These are phyloP conservation scores for Aureobasidium sp. DNA, from an alignment of 2,329 filamentous ascomycete species.

Conservation along the genomic window DNA sequence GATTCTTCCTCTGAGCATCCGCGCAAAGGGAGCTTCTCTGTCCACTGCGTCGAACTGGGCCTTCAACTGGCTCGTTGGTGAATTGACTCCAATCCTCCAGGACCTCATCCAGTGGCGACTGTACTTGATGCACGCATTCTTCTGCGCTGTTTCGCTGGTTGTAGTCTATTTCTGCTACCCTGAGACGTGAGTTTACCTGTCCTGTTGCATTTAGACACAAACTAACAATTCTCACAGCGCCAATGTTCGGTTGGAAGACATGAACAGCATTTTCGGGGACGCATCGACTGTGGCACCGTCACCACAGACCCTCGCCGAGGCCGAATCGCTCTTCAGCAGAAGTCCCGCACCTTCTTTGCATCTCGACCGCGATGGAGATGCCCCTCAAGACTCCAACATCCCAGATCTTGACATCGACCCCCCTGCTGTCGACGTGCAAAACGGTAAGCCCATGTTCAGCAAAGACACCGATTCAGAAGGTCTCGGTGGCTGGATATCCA, in stretches of 20 bases:
- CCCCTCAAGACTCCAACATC: constrained; percentile 50
- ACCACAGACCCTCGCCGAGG: constrained; percentile 68
- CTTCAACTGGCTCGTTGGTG: constrained; percentile 94
- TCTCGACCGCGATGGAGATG: constrained; percentile 47
- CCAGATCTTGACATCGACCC: constrained; percentile 78
- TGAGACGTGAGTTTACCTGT: constrained; percentile 52
- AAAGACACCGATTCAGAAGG: constrained; percentile 43
- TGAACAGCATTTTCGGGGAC: constrained; percentile 92
- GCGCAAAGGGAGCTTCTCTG: constrained; percentile 92
- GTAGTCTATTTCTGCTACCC: constrained; percentile 97
- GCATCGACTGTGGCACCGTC: constrained; percentile 77
- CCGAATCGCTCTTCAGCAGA: constrained; percentile 71
- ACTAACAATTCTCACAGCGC: constrained; percentile 37
- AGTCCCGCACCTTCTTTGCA: constrained; percentile 77
- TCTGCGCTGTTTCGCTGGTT: constrained; percentile 90
- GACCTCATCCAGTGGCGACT: constrained; percentile 88
- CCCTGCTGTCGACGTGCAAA: constrained; percentile 51
- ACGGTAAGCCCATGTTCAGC: constrained; percentile 42
- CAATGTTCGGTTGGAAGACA: constrained; percentile 90
- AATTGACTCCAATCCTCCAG: constrained; percentile 89
- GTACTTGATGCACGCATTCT: constrained; percentile 93
- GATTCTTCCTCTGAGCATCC: constrained; percentile 91
- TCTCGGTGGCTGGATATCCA: constrained; percentile 62
- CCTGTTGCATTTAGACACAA: neutral
- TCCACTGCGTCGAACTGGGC: constrained; percentile 98